Evolutionary conservation across 495 filamentous ascomycete genomes (phyloP), one percentile per base, ranked within the genome.

Genomic region (Lasiosphaeris hirsuta): DNA sequence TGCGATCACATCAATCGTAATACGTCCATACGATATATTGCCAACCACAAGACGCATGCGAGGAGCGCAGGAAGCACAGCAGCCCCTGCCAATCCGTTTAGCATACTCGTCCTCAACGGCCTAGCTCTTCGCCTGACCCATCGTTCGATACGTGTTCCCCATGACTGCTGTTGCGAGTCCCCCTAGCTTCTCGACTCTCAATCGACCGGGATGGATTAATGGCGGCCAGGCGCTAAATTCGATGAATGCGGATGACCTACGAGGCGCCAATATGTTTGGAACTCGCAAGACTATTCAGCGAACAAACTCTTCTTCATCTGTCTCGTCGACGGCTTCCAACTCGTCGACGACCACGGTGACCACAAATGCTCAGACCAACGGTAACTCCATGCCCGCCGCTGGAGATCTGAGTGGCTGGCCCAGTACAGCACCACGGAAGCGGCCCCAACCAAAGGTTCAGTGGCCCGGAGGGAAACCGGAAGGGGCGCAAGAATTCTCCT

Each of bases 161-260:
- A 98, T 98, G 94, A 98, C 94, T 83, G 94, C 94, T 74, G 93
- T 98, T 75, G 94, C 92, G 68, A 90, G 85, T 77, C 91, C 89
- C 60, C 90, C 90, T 73, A 92, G 86, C 74, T 92, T 97, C 72
- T 86, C 92, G 78, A 78, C 78, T 57, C 73, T 77, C 61, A 82
- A 77, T 56, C 78, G 84, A 57, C 75, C 83, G 72, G 77, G 78
- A 85, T 87, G 84, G 85, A 76, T 81, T 86, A 86, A 86, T 84
- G 84, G 84, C 76, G 85, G 84, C 71, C 83, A 89, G 81, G 81
- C 82, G 60, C 78, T 90, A 59, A 87, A 85, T 77, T 80, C 88
- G 58, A 91, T 94, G 84, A 89, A 86, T 75, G 71, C 86, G 58
- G 90, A 96, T 76, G 92, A 96, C 72, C 82, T 88, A 57, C 86